A percentile compares a stretch with the other conserved stretches of the same genome.
Conservation (phyloP, 2,329 filamentous ascomycete genomes). For the Pochonia chlamydosporia region DNA sequence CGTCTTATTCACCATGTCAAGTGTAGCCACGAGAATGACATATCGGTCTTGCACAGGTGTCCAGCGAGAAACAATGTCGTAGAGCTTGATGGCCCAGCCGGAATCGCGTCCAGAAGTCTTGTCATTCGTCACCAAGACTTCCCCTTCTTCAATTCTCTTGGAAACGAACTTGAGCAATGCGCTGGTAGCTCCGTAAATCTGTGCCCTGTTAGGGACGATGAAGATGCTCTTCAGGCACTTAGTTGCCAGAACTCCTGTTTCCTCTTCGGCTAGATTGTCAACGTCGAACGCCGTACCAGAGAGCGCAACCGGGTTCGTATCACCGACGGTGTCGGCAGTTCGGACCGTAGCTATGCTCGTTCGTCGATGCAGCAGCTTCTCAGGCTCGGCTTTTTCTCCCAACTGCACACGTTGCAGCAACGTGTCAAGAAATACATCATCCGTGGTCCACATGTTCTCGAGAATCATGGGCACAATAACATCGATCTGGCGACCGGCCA, state of each 20-base stretch:
- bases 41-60: slow-evolving; percentile 92
- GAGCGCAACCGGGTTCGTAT: slow-evolving; percentile 65
- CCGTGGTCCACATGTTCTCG: slow-evolving; percentile 76
- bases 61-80: slow-evolving; percentile 77
- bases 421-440: slow-evolving; percentile 61
- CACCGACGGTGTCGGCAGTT: slow-evolving; percentile 54
- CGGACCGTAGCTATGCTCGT: slow-evolving; percentile 75
- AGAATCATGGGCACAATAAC: slow-evolving; percentile 79
- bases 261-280: slow-evolving; percentile 84
- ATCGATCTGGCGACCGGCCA: slow-evolving; percentile 69
- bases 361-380: slow-evolving; percentile 58
- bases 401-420: slow-evolving; percentile 62
- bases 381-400: slow-evolving; percentile 63
- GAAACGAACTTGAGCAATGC: slow-evolving; percentile 71
- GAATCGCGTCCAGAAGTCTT: slow-evolving; percentile 37
- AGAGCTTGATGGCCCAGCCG: slow-evolving; percentile 78
- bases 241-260: slow-evolving; percentile 77
- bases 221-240: slow-evolving; percentile 86
- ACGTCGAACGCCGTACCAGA: slow-evolving; percentile 78
- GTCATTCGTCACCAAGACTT: slow-evolving; percentile 46
- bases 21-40: slow-evolving; percentile 74
- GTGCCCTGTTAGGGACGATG: slow-evolving; percentile 70
- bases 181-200: slow-evolving; percentile 71
- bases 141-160: slow-evolving; percentile 47
- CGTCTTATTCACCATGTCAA: slow-evolving; percentile 68